phyloP scores from a whole-genome alignment of 306 rosid genomes.

The Sesbania bispinosa region DNA sequence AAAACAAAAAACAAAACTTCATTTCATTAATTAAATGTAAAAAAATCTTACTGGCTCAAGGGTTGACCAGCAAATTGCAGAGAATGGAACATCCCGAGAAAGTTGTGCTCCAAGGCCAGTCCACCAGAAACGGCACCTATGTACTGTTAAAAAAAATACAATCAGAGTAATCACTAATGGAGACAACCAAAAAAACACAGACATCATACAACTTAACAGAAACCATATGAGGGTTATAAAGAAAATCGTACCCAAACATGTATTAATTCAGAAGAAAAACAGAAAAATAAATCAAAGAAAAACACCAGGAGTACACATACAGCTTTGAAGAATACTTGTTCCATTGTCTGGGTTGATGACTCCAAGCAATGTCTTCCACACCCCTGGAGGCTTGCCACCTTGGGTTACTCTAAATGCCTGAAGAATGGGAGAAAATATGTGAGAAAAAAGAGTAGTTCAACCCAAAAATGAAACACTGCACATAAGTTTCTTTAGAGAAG shows the following conservation, averaged over 20 bases:
- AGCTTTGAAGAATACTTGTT: conserved; percentile 43
- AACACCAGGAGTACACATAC: conserved; percentile 35
- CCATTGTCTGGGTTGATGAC: conserved; percentile 49
- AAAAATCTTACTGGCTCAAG: conserved; percentile 79
- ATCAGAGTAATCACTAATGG: not conserved
- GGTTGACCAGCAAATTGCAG: conserved; percentile 96
- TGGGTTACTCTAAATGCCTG: conserved; percentile 71
- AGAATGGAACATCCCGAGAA: conserved; percentile 90
- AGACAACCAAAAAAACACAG: conserved; percentile 7
- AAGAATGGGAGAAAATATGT: not conserved
- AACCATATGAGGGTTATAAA: not conserved
- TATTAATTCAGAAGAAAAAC: not conserved
- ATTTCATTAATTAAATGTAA: conserved; percentile 1
- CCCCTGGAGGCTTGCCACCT: conserved; percentile 70
- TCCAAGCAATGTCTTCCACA: conserved; percentile 73
- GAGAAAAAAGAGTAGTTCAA: not conserved
- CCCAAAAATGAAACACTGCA: not conserved
- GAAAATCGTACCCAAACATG: not conserved
- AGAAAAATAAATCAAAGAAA: conserved; percentile 10
- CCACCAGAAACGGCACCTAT: conserved; percentile 74
- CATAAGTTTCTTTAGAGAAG: conserved; percentile 3
- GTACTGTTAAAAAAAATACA: conserved; percentile 41
- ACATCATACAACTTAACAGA: not conserved
- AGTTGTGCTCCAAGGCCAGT: conserved; percentile 99
- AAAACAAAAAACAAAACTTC: not conserved